These are phyloP conservation scores for Cladosporium sp. DNA, from an alignment of 2,329 filamentous ascomycete genomes.

Conservation along the genomic window DNA sequence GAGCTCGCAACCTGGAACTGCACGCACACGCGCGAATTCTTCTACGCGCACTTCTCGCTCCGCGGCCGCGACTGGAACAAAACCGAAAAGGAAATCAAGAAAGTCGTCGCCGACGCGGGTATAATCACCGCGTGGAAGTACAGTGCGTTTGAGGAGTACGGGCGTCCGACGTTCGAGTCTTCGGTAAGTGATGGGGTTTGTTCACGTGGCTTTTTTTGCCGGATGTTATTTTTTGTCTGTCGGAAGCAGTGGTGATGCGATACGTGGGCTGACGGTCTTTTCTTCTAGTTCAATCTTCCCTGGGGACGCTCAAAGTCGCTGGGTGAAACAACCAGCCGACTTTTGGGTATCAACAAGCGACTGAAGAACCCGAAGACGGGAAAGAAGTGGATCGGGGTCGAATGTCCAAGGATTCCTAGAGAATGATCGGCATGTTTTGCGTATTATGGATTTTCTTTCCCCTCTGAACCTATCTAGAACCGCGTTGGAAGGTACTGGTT, in stretches of 20 bases:
- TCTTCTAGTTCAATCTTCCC: not conserved
- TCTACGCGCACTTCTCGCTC: not conserved
- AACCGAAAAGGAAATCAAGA: not conserved
- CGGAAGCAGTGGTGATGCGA: not conserved
- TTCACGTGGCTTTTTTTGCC: no score
- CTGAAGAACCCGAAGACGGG: not conserved
- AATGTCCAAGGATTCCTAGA: not conserved
- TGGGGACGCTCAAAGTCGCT: not conserved
- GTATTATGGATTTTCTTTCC: no score
- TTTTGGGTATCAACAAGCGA: not conserved
- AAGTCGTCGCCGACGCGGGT: not conserved
- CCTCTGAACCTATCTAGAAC: no score
- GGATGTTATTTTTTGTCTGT: no score
- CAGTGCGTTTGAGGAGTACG: not conserved
- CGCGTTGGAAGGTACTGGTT: no score
- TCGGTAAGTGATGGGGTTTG: not conserved
- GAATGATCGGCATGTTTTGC: not conserved
- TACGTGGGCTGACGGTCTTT: not conserved
- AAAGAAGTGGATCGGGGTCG: not conserved
- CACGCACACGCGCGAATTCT: not conserved
- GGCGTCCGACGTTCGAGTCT: not conserved
- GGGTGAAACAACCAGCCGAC: not conserved
- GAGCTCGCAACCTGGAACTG: not conserved
- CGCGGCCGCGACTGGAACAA: not conserved
- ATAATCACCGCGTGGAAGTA: not conserved